Percentiles rank a stretch among this genome's conserved stretches.
Conservation (phyloP, 805 yeast genomes). For the Metschnikowia sp. region DNA sequence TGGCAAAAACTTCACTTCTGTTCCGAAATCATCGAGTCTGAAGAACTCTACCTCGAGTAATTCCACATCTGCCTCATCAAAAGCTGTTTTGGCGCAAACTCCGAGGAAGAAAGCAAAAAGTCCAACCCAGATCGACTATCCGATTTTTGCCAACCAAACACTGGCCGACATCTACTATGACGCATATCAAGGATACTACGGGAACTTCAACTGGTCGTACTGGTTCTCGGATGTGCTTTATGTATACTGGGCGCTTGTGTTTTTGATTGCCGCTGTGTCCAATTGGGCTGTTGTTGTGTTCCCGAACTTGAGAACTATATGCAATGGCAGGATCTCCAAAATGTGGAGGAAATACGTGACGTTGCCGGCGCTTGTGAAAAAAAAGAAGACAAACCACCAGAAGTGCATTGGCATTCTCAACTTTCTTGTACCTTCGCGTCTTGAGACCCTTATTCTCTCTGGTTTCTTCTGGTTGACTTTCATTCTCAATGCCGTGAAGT, state of each 20-base stretch:
- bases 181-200: constrained; percentile 5
- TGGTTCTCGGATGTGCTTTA: constrained; percentile 11
- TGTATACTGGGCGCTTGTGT: constrained; percentile 14
- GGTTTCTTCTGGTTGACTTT: constrained; percentile 19
- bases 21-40: not conserved
- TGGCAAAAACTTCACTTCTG: constrained; percentile 7
- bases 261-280: constrained; percentile 10
- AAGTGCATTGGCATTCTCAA: constrained; percentile 22
- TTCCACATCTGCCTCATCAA: not conserved
- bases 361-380: constrained; percentile 37
- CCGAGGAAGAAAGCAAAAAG: not conserved
- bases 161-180: constrained; percentile 2
- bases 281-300: constrained; percentile 16
- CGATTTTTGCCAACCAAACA: constrained; percentile 8
- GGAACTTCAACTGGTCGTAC: constrained; percentile 13
- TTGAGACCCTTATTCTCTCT: constrained; percentile 23
- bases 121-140: constrained; percentile 8
- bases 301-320: constrained; percentile 10
- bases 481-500: constrained; percentile 14
- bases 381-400: constrained; percentile 26
- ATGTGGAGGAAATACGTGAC: constrained; percentile 33
- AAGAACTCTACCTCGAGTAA: not conserved
- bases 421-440: constrained; percentile 24
- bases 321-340: constrained; percentile 28
- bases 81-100: not conserved